A percentile compares a stretch with the other conserved stretches of the same genome.
Evolutionary conservation across 331 rosid species (phyloP).

Genomic region (Acacia concinna): DNA sequence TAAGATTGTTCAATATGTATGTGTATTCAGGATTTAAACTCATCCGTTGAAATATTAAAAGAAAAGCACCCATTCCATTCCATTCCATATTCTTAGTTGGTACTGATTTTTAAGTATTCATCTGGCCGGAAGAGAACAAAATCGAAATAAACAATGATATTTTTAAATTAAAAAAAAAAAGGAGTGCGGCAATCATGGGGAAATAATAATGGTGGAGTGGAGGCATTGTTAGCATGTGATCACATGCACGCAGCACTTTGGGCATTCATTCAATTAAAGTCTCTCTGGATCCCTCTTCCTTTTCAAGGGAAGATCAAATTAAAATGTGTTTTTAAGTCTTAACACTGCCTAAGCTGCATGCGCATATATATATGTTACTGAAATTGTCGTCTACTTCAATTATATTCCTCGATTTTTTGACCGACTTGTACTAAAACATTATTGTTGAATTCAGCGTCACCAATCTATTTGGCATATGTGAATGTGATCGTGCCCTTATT

Average conservation of each 20-base stretch:
- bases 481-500: conserved; percentile 24
- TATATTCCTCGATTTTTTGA: conserved; percentile 26
- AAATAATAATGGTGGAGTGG: conserved; percentile 49
- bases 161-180: too few relatives aligned
- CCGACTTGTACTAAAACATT: conserved; percentile 14
- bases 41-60: neutral
- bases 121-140: neutral
- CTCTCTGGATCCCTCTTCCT: too few relatives aligned
- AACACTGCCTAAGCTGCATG: too few relatives aligned
- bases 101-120: neutral
- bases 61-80: neutral
- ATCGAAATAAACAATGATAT: neutral
- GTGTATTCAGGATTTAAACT: neutral
- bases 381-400: too few relatives aligned
- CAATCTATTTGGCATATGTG: conserved; percentile 36
- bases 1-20: neutral
- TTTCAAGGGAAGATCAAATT: too few relatives aligned
- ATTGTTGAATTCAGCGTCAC: neutral
- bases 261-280: too few relatives aligned
- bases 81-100: neutral
- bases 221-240: conserved; percentile 64
- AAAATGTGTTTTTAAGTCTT: too few relatives aligned
- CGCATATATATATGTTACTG: too few relatives aligned
- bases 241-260: conserved; percentile 83
- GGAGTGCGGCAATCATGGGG: conserved; percentile 42